Evolutionary conservation across 192 early-diverging fungal species (phyloP).

Genomic region (Piromyces finnis): DNA sequence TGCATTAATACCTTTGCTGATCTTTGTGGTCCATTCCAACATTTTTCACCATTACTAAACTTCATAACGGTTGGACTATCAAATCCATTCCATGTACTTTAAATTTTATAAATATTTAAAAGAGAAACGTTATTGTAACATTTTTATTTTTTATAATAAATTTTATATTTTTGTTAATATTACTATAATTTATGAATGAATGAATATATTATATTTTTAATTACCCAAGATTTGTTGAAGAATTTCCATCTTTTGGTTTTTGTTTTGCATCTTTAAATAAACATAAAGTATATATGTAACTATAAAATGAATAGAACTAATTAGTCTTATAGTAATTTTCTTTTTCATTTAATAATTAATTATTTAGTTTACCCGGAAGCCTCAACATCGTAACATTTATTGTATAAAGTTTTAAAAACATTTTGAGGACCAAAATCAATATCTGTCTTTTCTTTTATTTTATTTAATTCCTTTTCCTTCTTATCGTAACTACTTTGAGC

Average conservation of each 20-base stretch:
- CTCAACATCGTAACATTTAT: constrained; percentile 50
- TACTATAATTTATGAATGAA: too few species aligned
- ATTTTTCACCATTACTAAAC: constrained; percentile 55
- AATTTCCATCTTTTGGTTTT: constrained; percentile 37
- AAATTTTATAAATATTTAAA: too few species aligned
- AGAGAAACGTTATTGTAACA: too few species aligned
- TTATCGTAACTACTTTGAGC: background rate
- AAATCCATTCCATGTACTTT: constrained; percentile 6
- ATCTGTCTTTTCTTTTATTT: constrained; percentile 26
- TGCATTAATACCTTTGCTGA: constrained; percentile 34
- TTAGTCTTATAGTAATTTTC: too few species aligned
- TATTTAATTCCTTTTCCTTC: background rate
- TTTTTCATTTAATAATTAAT: too few species aligned
- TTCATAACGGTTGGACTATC: constrained; percentile 32
- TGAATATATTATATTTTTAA: constrained; percentile 8
- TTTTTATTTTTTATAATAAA: too few species aligned
- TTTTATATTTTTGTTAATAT: too few species aligned
- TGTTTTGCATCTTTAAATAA: constrained; percentile 60
- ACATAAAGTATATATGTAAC: constrained; percentile 54
- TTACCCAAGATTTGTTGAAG: constrained; percentile 33
- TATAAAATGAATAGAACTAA: too few species aligned
- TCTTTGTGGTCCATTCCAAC: constrained; percentile 91
- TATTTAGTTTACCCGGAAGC: constrained; percentile 54
- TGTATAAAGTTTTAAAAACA: constrained; percentile 46
- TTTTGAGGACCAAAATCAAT: constrained; percentile 54